Evolutionary conservation across 108 stramenopile species (phyloP), one percentile per base, ranked within the genome.

Genomic region (Fragilaria crotonensis): DNA sequence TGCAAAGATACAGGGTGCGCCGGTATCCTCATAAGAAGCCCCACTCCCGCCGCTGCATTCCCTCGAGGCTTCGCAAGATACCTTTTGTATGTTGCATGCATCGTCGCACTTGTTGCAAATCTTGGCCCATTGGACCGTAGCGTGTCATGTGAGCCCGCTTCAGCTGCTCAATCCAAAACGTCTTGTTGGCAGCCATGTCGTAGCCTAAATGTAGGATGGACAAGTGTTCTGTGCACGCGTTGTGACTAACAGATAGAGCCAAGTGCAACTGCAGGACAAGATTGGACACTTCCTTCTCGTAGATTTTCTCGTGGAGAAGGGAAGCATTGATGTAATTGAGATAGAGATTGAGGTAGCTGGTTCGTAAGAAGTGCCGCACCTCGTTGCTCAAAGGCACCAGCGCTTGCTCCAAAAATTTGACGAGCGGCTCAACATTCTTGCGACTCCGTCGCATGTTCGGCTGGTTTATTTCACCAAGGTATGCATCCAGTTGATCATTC

Each of bases 161-260:
- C 36, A 91, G 49, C 62, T 87, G 86, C 27, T 87, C 80, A 11
- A 81, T 84, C 84, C 90, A 91, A 66, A 87, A 87, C 11, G 71
- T 78, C 47, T 63, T 67, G 30, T 20, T 54, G 46, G 57, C 44
- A 4, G 65, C 64, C 21, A 83, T 56, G 26, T 85, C 81, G 54
- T 85, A 89, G 49, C 84, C 80, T 9, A 84, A 57, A 50, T 90
- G 85, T 30, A 84, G 54, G 47, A 86, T 78, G 5, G 76, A 82
- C 9, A 90, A 33, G 54, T 90, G 85, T 59, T 87, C 85, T 2
- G 89, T 90, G 59, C 89, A 79, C 45, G 81, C 79, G 70, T 85
- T 79, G 62, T 90, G 74, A 54, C 60, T 64, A 28, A 68, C 50
- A 29, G 57, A 33, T 56, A 84, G 83, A 14, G 78, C 63, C 48